Base-by-base conservation (phyloP, 768 basidiomycete species). In the Lentinula edodes region DNA sequence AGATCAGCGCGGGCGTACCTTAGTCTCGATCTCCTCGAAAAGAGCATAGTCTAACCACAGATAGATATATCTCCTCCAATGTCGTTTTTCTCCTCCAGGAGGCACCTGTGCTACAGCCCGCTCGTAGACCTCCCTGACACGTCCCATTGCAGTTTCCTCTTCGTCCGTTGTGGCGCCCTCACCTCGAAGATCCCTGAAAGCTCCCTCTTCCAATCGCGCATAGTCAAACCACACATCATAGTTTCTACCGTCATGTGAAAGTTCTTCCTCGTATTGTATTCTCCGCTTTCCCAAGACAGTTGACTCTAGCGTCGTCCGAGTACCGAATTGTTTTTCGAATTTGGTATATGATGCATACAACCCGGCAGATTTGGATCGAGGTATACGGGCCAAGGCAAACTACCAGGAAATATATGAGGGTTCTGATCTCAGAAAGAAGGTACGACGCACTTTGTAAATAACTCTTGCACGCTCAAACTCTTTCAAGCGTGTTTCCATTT, bases 151-250 rank as follows among this genome's bases (percentile, higher is more conserved):
- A 20, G 79, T 77, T 48, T 88, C 82, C 56, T 87, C 77, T 69
- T 93, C 90, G 60, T 90, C 89, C 7, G 79, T 75, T 1, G 88
- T 87, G 5, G 82, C 83, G 2, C 90, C 92, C 64, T 91, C 90
- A 15, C 55, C 32, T 20, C 55, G 7, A 18, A 43, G 23, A 62
- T 93, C 88, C 38, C 83, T 77, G 66, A 86, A 83, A 0, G 95
- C 92, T 23, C 87, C 91, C 74, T 98, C 97, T 71, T 98, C 97
- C 38, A 99, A 72, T 16, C 95, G 83, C 20, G 93, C 84, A 67
- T 96, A 96, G 69, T 98, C 97, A 70, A 99, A 98, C 97, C 97
- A 99, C 0, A 90, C 89, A 72, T 98, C 97, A 70, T 98, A 99
- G 72, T 98, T 98, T 46, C 89, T 86, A 0, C 93, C 88, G 65